These are phyloP conservation scores for Pseudogymnoascus sp. DNA, from an alignment of 2,329 filamentous ascomycete genomes.

Conservation along the genomic window DNA sequence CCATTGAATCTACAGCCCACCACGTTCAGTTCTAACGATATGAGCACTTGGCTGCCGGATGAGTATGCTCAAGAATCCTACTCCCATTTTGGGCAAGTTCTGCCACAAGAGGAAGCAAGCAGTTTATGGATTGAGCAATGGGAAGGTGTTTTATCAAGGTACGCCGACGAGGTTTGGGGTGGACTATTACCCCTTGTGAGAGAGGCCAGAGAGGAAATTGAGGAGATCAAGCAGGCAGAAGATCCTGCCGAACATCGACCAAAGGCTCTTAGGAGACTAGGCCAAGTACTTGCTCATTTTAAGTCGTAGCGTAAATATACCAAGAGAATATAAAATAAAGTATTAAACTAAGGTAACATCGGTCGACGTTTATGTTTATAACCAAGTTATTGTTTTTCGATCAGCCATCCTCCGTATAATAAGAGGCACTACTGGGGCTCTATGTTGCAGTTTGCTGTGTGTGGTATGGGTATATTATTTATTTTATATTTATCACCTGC, in stretches of 20 bases:
- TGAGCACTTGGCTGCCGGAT: slow-evolving; percentile 9
- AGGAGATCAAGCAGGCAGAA: slow-evolving; percentile 30
- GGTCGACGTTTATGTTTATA: not conserved
- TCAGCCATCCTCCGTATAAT: too few relatives aligned
- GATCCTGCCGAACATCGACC: slow-evolving; percentile 4
- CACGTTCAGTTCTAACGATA: not conserved
- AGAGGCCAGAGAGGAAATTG: slow-evolving; percentile 50
- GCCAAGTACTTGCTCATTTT: slow-evolving; percentile 14
- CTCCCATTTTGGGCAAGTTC: slow-evolving; percentile 12
- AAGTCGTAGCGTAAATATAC: not conserved
- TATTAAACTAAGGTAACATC: not conserved
- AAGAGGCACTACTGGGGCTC: too few relatives aligned
- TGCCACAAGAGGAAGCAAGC: slow-evolving; percentile 15
- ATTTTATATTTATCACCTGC: too few relatives aligned
- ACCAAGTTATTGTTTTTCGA: not conserved
- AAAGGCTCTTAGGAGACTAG: slow-evolving; percentile 13
- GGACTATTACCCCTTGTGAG: slow-evolving; percentile 49
- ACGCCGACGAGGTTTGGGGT: slow-evolving; percentile 63
- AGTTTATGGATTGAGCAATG: slow-evolving; percentile 47
- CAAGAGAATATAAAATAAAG: not conserved
- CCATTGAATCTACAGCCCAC: slow-evolving; percentile 22
- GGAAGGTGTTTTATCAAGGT: slow-evolving; percentile 47
- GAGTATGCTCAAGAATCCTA: slow-evolving; percentile 23
- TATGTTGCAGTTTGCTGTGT: too few relatives aligned
- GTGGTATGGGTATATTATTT: too few relatives aligned